Evolutionary conservation across 2,329 filamentous ascomycete genomes (phyloP).

Genomic region (Bipolaris victoriae): DNA sequence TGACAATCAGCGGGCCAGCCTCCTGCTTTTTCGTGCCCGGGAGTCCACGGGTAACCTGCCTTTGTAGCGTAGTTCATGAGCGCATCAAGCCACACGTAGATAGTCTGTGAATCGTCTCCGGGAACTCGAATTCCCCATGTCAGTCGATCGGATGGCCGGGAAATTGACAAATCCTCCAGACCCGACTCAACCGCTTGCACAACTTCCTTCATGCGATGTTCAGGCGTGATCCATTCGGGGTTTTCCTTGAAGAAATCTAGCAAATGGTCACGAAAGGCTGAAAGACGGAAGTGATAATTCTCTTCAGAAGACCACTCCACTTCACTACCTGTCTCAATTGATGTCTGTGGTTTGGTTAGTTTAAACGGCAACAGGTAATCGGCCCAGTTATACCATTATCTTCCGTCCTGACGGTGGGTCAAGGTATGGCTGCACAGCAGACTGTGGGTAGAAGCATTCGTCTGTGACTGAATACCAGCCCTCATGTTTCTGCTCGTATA

Average conservation of each 20-base stretch:
- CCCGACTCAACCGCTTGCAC: slow-evolving; percentile 76
- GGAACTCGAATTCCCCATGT: slow-evolving; percentile 91
- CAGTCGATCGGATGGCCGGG: slow-evolving; percentile 76
- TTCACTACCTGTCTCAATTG: slow-evolving; percentile 84
- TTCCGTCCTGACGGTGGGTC: slow-evolving; percentile 83
- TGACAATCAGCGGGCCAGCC: slow-evolving; percentile 94
- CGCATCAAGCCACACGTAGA: slow-evolving; percentile 98
- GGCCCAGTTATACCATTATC: slow-evolving; percentile 64
- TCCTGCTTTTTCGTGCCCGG: slow-evolving; percentile 64
- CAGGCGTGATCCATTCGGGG: slow-evolving; percentile 77
- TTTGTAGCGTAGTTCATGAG: slow-evolving; percentile 92
- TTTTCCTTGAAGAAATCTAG: slow-evolving; percentile 81
- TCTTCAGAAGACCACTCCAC: slow-evolving; percentile 94
- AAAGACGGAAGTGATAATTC: slow-evolving; percentile 95
- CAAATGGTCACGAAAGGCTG: slow-evolving; percentile 77
- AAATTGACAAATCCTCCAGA: slow-evolving; percentile 87
- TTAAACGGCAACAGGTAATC: background rate
- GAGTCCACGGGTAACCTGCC: slow-evolving; percentile 82
- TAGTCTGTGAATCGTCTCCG: slow-evolving; percentile 81
- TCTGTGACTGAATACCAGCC: slow-evolving; percentile 98
- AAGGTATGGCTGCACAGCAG: slow-evolving; percentile 73
- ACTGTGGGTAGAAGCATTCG: slow-evolving; percentile 91
- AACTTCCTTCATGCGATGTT: slow-evolving; percentile 76
- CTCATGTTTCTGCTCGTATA: slow-evolving; percentile 85
- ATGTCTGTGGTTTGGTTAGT: slow-evolving; percentile 55